Base-by-base conservation (phyloP, 192 early-diverging fungal genomes). In the Coemansia interrupta region DNA sequence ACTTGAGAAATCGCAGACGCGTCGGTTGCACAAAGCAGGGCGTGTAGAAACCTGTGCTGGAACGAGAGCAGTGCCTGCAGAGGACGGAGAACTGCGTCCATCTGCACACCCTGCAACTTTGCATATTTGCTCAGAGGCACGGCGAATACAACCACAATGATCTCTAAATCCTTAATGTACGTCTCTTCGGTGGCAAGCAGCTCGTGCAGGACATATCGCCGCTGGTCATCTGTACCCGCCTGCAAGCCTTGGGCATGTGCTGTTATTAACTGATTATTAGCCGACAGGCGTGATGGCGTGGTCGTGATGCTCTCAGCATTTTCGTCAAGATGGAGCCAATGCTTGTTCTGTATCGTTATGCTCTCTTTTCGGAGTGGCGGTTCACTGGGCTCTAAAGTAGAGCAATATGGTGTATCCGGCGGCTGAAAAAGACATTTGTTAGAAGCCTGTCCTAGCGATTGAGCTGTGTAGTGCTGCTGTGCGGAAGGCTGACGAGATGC, bases 161-260 rank as follows among this genome's bases (percentile, higher is more conserved):
- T 51, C 28, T 82, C 76, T 22, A 84, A 48, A 53, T 84, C 83
- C 23, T 66, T 62, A 32, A 84, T 78, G 45, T 79, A 84, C 10
- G 61, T 64, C 42, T 71, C 61, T 28, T 84, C 83, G 5, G 83
- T 82, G 23, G 64, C 46, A 46, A 73, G 47, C 18, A 84, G 63
- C 42, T 83, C 83, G 13, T 44, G 58, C 17, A 84, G 49, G 4
- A 80, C 73, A 39, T 77, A 76, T 1, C 59, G 58, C 13, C 74
- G 61, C 52, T 70, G 80, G 23, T 64, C 57, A 18, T 23, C 42
- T 42, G 32, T 23, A 17, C 30, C 12, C 36, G 17, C 11, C 15
- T 15, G 23, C 52, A 40, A n/a, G 32, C 9, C 22, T 8, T 54
- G 26, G 26, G 26, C 26, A 26, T 26, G 26, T 26, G 26, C 26